Conservation (phyloP, 148 eudicot species). For the Cornus suecica region DNA sequence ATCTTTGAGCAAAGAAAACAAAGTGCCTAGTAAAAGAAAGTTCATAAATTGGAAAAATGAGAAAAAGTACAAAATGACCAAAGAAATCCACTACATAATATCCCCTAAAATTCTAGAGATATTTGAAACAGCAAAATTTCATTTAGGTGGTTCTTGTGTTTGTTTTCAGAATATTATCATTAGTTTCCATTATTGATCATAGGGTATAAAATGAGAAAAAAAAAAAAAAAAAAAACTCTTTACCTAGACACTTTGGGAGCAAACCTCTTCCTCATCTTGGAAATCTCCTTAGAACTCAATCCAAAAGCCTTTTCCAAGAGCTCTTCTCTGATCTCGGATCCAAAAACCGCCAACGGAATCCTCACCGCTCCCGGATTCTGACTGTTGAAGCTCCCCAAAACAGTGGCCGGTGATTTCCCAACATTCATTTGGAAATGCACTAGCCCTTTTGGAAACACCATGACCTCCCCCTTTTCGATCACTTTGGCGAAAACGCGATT, state of each 20-base stretch:
- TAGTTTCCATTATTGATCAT: not conserved
- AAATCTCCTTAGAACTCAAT: constrained; percentile 48
- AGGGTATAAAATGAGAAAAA: not conserved
- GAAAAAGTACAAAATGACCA: not conserved
- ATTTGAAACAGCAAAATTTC: not conserved
- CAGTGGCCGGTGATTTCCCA: constrained; percentile 56
- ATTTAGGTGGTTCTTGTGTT: not conserved
- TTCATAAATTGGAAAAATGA: not conserved
- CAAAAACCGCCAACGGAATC: constrained; percentile 62
- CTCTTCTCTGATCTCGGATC: constrained; percentile 53
- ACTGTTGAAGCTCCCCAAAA: constrained; percentile 76
- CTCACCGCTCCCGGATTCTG: constrained; percentile 77
- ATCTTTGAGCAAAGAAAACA: not conserved
- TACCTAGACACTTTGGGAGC: constrained; percentile 9
- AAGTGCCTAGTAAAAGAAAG: not conserved
- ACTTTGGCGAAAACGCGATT: constrained; percentile 67
- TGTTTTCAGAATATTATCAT: not conserved
- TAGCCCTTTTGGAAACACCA: constrained; percentile 82
- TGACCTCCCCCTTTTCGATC: constrained; percentile 75
- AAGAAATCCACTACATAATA: too few species aligned
- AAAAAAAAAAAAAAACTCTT: not conserved
- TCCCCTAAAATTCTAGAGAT: not conserved
- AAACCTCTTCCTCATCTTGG: constrained; percentile 52
- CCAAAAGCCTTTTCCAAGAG: constrained; percentile 81
- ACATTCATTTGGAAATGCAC: constrained; percentile 86